Conservation (phyloP, 495 filamentous ascomycete species). For the Oidiodendron maius region DNA sequence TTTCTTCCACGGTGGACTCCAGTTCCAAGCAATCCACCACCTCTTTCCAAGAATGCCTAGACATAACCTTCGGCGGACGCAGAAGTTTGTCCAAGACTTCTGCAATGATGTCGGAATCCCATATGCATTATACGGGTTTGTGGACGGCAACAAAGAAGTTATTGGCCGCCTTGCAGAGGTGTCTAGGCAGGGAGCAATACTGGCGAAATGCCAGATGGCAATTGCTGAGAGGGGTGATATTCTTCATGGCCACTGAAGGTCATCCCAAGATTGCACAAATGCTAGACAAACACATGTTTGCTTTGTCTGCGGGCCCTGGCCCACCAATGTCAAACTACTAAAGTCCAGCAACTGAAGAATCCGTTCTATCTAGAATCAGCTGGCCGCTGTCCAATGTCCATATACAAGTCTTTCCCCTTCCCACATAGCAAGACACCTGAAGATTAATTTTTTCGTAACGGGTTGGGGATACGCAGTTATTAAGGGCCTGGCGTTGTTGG, state of each 20-base stretch:
- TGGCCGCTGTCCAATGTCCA: background rate
- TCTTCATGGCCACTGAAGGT: conserved; percentile 30
- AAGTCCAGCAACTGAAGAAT: too few relatives aligned
- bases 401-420: too few relatives aligned
- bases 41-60: conserved; percentile 90
- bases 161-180: conserved; percentile 81
- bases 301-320: too few relatives aligned
- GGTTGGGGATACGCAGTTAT: too few relatives aligned
- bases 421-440: too few relatives aligned
- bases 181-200: conserved; percentile 75
- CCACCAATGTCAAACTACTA: too few relatives aligned
- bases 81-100: conserved; percentile 81
- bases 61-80: conserved; percentile 82
- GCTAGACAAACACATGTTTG: too few relatives aligned
- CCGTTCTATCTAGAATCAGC: too few relatives aligned
- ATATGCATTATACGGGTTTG: conserved; percentile 90
- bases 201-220: conserved; percentile 80
- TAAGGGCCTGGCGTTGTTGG: too few relatives aligned
- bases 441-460: too few relatives aligned
- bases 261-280: too few relatives aligned
- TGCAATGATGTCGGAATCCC: conserved; percentile 88
- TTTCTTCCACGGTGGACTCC: conserved; percentile 92
- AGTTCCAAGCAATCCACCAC: conserved; percentile 96
- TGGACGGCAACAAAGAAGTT: conserved; percentile 85
- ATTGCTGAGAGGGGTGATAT: conserved; percentile 31